These are phyloP conservation scores for Xylaria castorea DNA, from an alignment of 495 filamentous ascomycete genomes.

Conservation along the genomic window DNA sequence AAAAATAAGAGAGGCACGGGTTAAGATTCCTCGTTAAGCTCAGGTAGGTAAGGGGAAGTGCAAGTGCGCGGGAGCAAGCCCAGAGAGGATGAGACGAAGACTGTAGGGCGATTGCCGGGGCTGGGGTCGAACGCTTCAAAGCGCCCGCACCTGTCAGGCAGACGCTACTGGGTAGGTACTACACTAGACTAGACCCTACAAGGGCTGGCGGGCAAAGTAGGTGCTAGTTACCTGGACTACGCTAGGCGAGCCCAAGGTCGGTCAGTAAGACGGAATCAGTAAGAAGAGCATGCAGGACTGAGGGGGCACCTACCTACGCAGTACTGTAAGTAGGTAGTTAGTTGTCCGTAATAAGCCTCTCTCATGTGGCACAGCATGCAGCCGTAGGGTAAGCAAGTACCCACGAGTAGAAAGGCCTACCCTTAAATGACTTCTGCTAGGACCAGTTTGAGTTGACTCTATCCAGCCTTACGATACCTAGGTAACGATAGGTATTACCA, in stretches of 20 bases:
- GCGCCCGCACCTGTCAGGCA: slow-evolving; percentile 20
- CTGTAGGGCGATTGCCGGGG: slow-evolving; percentile 22
- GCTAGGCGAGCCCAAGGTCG: not conserved
- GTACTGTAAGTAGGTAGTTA: not conserved
- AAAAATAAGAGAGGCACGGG: slow-evolving; percentile 1
- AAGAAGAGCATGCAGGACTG: too few relatives aligned
- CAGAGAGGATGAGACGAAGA: slow-evolving; percentile 14
- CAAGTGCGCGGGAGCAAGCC: slow-evolving; percentile 17
- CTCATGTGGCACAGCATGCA: not conserved
- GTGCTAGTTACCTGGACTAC: not conserved
- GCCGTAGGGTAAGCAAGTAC: not conserved
- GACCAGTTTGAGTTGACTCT: not conserved
- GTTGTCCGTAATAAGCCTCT: not conserved
- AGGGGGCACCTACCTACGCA: not conserved
- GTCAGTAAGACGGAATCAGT: not conserved
- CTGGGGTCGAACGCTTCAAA: slow-evolving; percentile 9
- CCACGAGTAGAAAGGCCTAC: not conserved
- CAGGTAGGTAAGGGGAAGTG: slow-evolving; percentile 15
- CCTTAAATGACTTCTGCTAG: not conserved
- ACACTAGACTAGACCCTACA: not conserved
- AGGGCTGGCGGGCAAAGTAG: not conserved
- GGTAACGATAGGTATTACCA: not conserved
- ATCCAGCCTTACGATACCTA: not conserved
- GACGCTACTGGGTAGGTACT: not conserved
- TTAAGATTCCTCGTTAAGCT: not conserved